These are phyloP conservation scores for Suillus decipiens DNA, from an alignment of 768 basidiomycete species.

Conservation along the genomic window DNA sequence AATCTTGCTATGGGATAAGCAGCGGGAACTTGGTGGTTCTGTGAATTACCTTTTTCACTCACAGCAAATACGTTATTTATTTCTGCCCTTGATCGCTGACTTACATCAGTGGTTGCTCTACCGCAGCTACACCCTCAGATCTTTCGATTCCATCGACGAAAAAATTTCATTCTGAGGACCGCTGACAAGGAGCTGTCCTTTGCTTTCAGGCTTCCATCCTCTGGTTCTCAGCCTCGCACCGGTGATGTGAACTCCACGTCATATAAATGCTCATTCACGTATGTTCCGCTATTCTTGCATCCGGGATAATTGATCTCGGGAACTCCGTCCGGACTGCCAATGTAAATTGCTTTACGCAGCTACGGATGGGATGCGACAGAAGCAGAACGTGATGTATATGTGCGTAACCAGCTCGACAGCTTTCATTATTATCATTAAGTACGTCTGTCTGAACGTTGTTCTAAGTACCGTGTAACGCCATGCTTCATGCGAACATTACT, in stretches of 20 bases:
- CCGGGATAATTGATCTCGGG: conserved; percentile 48
- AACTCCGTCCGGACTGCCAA: conserved; percentile 38
- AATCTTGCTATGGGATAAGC: neutral
- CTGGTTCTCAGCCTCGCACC: conserved; percentile 37
- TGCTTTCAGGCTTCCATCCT: conserved; percentile 39
- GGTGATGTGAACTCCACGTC: conserved; percentile 41
- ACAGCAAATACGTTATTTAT: conserved; percentile 14
- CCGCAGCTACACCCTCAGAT: conserved; percentile 13
- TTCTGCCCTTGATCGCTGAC: conserved; percentile 12
- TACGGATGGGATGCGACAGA: conserved; percentile 31
- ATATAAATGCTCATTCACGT: conserved; percentile 42
- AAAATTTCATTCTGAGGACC: conserved; percentile 10
- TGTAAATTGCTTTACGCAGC: conserved; percentile 28
- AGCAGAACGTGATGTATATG: conserved; percentile 36
- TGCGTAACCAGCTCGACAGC: conserved; percentile 17
- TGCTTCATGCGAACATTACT: conserved; percentile 33
- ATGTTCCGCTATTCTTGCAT: conserved; percentile 45
- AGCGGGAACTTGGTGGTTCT: neutral
- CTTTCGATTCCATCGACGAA: conserved; percentile 23
- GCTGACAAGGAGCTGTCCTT: conserved; percentile 34
- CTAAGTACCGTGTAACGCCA: conserved; percentile 25
- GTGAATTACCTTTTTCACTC: neutral
- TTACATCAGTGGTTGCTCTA: conserved; percentile 18
- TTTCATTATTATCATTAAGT: neutral
- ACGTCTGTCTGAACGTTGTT: conserved; percentile 6